A percentile compares a stretch with the other conserved stretches of the same genome.
These are phyloP conservation scores for Trifolium fragiferum DNA, from an alignment of 306 rosid species.

Conservation along the genomic window DNA sequence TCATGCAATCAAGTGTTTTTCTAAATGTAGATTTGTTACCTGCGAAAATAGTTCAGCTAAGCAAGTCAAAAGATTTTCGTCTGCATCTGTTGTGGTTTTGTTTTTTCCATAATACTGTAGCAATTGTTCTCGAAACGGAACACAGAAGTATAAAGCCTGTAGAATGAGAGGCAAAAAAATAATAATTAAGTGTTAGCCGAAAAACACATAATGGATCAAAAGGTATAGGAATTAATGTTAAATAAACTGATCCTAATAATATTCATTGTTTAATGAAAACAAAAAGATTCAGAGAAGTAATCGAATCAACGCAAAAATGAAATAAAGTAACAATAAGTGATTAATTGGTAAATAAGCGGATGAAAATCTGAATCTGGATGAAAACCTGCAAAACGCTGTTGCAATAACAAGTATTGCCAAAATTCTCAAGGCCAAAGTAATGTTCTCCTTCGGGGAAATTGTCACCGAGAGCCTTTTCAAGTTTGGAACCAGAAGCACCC, in stretches of 20 bases:
- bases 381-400: conserved; percentile 95
- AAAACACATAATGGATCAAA: too few relatives aligned
- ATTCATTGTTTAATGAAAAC: background rate
- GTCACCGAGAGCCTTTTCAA: conserved; percentile 97
- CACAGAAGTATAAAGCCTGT: conserved; percentile 98
- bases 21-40: conserved; percentile 54
- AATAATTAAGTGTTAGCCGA: too few relatives aligned
- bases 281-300: background rate
- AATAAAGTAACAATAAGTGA: background rate
- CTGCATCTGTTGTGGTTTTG: conserved; percentile 68
- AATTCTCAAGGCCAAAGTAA: conserved; percentile 94
- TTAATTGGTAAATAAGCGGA: background rate
- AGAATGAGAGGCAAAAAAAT: conserved; percentile 5
- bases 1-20: conserved; percentile 1
- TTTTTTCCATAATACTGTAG: conserved; percentile 77
- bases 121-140: conserved; percentile 95
- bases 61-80: conserved; percentile 97
- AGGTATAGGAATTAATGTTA: background rate
- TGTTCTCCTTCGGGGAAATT: conserved; percentile 99
- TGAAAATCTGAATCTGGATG: background rate
- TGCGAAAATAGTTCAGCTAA: conserved; percentile 93
- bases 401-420: conserved; percentile 97
- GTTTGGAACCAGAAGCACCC: conserved; percentile 99
- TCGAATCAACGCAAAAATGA: background rate
- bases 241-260: background rate